Evolutionary conservation across 139 green algal species (phyloP), one percentile per base, ranked within the genome.

Genomic region (Monoraphidium neglectum): DNA sequence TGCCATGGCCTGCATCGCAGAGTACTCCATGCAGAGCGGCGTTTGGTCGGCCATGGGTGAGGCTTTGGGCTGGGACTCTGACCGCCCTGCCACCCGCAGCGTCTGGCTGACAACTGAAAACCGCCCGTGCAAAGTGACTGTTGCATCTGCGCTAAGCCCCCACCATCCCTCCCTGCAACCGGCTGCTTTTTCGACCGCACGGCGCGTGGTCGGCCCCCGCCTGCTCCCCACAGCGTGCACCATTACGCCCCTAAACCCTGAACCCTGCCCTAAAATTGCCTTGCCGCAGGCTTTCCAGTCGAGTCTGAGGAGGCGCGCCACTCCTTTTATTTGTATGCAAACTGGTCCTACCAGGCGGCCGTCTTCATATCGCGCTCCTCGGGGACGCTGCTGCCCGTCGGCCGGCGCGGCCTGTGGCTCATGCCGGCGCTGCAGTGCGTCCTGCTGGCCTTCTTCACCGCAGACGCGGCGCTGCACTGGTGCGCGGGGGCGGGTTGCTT

Each of bases 1-100:
- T n/a, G n/a, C n/a, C n/a, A n/a, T n/a, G n/a, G n/a, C n/a, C n/a
- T n/a, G n/a, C n/a, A n/a, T n/a, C n/a, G n/a, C 82, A 4, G 87
- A 92, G 81, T 93, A 93, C 64, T 73, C 77, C 21, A 88, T 91
- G 85, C 88, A 93, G 67, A 76, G 64, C 18, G 89, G 89, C n/a
- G 66, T 78, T 1, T 93, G 89, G 89, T 80, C 86, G 0, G 79
- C 84, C 0, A 90, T 93, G 43, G 86, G 82, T 86, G 37, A 60
- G 71, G 28, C 23, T 8, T 8, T 12, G 43, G 43, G 43, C 8
- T 51, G 43, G 8, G 43, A 21, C 43, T 51, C 43, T 51, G 43
- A 51, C n/a, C n/a, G n/a, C 8, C 8, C 43, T 51, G 8, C 8
- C 43, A 51, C 43, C 43, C 43, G 12, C n/a, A 51, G 43, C 8